Conservation (phyloP, 192 early-diverging fungal genomes). For the Podila clonocystis region DNA sequence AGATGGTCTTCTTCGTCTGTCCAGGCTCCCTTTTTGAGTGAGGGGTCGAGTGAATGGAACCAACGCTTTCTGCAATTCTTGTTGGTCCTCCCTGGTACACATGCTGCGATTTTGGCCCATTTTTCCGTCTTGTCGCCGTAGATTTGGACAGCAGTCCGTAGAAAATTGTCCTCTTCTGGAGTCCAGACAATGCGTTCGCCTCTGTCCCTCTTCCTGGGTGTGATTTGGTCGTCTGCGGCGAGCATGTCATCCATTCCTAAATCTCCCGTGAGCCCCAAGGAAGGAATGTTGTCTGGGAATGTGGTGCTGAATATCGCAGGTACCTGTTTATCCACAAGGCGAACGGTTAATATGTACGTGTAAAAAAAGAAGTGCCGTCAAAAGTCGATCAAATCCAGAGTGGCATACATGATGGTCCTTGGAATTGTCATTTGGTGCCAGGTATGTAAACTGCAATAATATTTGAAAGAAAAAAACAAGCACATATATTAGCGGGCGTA, state of each 20-base stretch:
- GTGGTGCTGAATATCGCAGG: conserved; percentile 25
- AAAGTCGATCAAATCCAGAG: too few species aligned
- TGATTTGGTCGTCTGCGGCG: conserved; percentile 18
- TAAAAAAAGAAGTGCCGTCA: not conserved
- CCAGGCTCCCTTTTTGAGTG: conserved; percentile 83
- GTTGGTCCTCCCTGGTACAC: conserved; percentile 82
- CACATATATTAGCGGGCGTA: not conserved
- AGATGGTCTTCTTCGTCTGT: conserved; percentile 79
- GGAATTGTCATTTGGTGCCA: conserved; percentile 16
- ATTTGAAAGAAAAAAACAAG: not conserved
- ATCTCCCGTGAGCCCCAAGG: conserved; percentile 32
- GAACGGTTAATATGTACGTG: not conserved
- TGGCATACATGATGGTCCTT: conserved; percentile 7
- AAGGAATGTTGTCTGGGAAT: conserved; percentile 19
- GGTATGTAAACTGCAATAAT: not conserved
- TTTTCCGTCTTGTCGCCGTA: conserved; percentile 82
- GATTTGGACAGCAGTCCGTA: conserved; percentile 75
- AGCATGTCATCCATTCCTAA: conserved; percentile 21
- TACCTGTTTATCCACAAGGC: conserved; percentile 5
- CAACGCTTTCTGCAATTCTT: conserved; percentile 85
- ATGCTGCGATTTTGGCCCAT: conserved; percentile 80
- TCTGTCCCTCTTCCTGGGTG: conserved; percentile 36
- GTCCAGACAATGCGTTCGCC: conserved; percentile 71
- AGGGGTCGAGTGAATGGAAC: conserved; percentile 84
- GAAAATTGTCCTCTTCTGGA: conserved; percentile 77